phyloP scores from a whole-genome alignment of 1,284 basidiomycete species.

The Pulchroboletus neoregius region DNA sequence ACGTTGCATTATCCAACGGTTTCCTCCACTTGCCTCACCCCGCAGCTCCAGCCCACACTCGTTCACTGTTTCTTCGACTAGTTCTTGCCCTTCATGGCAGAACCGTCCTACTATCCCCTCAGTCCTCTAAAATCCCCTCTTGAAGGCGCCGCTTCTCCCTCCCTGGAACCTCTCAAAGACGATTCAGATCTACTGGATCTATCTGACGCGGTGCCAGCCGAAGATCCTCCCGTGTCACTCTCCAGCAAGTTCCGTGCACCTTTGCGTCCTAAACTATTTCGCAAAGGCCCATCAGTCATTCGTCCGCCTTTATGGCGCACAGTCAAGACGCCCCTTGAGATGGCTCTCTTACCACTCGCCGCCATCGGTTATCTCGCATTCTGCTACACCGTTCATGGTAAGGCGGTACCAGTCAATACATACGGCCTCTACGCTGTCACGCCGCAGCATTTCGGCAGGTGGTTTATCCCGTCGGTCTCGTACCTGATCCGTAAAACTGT shows the following conservation, averaged over 20 bases:
- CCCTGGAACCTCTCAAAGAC: neutral
- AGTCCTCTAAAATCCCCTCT: constrained; percentile 6
- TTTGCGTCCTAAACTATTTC: constrained; percentile 1
- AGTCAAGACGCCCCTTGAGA: constrained; percentile 9
- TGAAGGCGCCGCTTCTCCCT: neutral
- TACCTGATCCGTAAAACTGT: neutral
- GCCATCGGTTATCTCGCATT: constrained; percentile 28
- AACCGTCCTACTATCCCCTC: constrained; percentile 22
- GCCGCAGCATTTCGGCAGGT: constrained; percentile 22
- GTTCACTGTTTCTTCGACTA: constrained; percentile 1
- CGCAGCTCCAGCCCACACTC: constrained; percentile 7
- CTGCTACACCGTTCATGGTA: constrained; percentile 28
- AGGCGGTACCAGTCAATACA: constrained; percentile 24
- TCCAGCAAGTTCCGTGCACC: constrained; percentile 11
- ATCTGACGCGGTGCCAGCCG: neutral
- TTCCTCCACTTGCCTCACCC: neutral
- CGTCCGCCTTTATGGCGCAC: constrained; percentile 8
- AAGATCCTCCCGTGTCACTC: neutral
- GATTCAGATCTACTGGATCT: neutral
- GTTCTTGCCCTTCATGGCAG: constrained; percentile 10
- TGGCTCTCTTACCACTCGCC: constrained; percentile 25
- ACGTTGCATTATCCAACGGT: neutral
- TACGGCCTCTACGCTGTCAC: constrained; percentile 18
- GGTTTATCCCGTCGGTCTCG: neutral
- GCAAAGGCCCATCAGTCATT: neutral